Evolutionary conservation across 805 yeast genomes (phyloP), one percentile per base, ranked within the genome.

Genomic region (Kluyveromyces aestuarii): DNA sequence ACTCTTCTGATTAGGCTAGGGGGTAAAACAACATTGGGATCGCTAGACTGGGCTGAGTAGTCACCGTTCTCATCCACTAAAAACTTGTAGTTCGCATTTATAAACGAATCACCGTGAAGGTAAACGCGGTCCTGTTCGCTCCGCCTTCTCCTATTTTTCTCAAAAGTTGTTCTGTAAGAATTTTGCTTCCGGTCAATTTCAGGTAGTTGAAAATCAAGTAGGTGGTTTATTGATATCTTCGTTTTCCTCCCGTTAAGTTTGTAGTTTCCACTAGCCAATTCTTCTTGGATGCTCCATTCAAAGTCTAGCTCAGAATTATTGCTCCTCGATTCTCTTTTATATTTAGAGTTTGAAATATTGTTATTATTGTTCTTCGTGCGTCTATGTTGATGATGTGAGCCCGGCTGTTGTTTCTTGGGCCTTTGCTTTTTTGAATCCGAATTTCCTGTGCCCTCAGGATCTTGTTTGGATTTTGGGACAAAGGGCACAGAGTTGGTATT

Each of bases 1-100:
- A 91, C 87, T 44, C 96, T 72, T 33, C 83, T 64, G 6, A 93
- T 80, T 37, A 77, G 72, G 3, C 72, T 71, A 50, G 77, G 74
- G 14, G 82, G 77, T 2, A 91, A 69, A 0, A 86, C 82, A n/a
- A 79, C 63, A 60, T 87, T 88, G 1, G 96, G 93, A 60, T 88
- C 91, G 18, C 76, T 53, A 40, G 74, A 69, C 60, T 86, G 91
- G 9, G 77, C 68, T 25, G 68, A 61, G 58, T 79, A 84, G 41
- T 76, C 75, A 38, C 74, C 71, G 39, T 80, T 62, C 45, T 77
- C 72, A 56, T 87, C 85, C n/a, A 91, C 85, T 17, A 91, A 76
- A 58, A 93, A 84, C 55, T 87, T 79, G 62, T 84, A 90, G 62
- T 85, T 84, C 18, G 89, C 91, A 61, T 91, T 93, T 50, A 88